Base-by-base conservation (phyloP, 495 filamentous ascomycete species). In the Penicillium desertorum region DNA sequence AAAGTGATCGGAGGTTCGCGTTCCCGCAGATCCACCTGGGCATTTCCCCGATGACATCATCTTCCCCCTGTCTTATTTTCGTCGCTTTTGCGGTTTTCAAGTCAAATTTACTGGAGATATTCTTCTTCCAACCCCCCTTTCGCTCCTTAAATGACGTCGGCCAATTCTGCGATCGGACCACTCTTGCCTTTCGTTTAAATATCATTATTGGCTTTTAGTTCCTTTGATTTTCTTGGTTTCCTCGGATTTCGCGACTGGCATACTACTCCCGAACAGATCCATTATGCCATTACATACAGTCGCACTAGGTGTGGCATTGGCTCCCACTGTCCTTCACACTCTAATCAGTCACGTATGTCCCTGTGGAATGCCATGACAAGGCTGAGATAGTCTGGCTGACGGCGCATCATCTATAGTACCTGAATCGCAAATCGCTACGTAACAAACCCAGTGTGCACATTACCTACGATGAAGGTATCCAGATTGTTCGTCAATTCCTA, bases 381-480 rank as follows among this genome's bases (percentile, higher is more conserved):
- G 17, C 27, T 10, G 23, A 44, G 56, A n/a, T 8, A 22, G 23
- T 12, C 17, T 32, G 57, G n/a, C 49, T 66, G 46, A 64, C 57
- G 37, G 53, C 52, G 43, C 22, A 39, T 30, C 11, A 39, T n/a
- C 32, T 37, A 53, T 62, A 95, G 91, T 98, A 92, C 66, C 75
- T 94, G 52, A 85, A 95, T 64, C 88, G 88, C 50, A 90, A 87
- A 64, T 78, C 84, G 4, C 79, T 87, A 10, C 84, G 79, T 53
- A 79, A 89, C 53, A 91, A 90, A 51, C 92, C 92, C 2, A 92
- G 87, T 20, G 85, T 88, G 2, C 90, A 93, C 64, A 83, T 98
- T 59, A 91, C 91, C 23, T 98, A 98, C 70, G 89, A 96, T 63
- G 88, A 96, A 72, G 92, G 91, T n/a, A 79, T 98, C n/a, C 81